Evolutionary conservation across 108 stramenopile genomes (phyloP).

Genomic region (Aurantiochytrium sp.): DNA sequence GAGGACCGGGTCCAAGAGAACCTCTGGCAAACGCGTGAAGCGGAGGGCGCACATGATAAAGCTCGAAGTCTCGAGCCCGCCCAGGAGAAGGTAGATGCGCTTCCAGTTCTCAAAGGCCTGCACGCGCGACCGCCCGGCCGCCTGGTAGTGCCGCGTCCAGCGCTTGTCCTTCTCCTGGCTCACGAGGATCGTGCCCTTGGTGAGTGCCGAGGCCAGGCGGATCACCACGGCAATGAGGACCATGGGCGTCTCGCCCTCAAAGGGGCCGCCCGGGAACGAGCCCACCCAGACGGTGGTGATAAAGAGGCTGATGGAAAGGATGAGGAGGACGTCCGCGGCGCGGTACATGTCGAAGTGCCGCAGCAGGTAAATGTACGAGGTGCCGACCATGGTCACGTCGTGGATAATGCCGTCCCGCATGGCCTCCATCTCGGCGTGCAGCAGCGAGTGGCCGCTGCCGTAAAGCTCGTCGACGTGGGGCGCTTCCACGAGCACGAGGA

Average conservation of each 20-base stretch:
- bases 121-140: neutral
- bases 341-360: neutral
- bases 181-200: neutral
- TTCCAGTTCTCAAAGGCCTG: conserved; percentile 6
- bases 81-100: neutral
- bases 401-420: neutral
- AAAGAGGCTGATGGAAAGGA: neutral
- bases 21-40: neutral
- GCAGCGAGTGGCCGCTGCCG: neutral
- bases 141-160: conserved; percentile 13
- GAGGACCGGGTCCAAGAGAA: neutral
- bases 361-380: neutral
- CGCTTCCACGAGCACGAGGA: neutral
- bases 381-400: neutral
- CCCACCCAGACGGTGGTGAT: neutral
- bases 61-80: neutral
- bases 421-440: neutral
- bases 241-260: neutral
- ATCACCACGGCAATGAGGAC: neutral
- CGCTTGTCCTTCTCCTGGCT: neutral
- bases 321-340: neutral
- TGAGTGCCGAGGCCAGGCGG: neutral
- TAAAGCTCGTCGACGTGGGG: conserved; percentile 20
- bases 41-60: neutral
- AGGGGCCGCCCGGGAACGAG: conserved; percentile 22